Evolutionary conservation across 805 yeast genomes (phyloP).

Genomic region (Kuraishia ogatae): DNA sequence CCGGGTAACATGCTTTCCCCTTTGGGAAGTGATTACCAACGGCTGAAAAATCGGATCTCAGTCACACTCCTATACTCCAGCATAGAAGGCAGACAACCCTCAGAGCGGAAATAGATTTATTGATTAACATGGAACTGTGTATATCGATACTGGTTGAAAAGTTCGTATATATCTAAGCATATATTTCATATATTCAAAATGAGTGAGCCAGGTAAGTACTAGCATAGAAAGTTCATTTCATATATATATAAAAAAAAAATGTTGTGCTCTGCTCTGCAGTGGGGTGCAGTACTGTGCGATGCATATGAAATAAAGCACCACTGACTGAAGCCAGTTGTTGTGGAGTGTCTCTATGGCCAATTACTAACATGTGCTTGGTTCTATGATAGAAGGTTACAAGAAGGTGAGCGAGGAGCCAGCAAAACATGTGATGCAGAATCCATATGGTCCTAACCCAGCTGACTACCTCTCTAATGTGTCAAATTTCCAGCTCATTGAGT

Average conservation of each 20-base stretch:
- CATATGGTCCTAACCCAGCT: slow-evolving; percentile 93
- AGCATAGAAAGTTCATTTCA: background rate
- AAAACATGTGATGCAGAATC: slow-evolving; percentile 41
- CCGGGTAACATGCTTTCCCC: background rate
- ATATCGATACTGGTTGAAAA: no score
- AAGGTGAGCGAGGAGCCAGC: slow-evolving; percentile 38
- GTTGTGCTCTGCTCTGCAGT: no score
- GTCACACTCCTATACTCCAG: background rate
- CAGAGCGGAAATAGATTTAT: background rate
- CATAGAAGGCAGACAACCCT: background rate
- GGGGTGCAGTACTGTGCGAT: no score
- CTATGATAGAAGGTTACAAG: slow-evolving; percentile 24
- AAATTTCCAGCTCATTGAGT: slow-evolving; percentile 85
- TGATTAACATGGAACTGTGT: background rate
- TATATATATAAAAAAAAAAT: no score
- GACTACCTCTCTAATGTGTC: slow-evolving; percentile 87
- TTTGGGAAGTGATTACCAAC: background rate
- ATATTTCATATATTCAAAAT: background rate
- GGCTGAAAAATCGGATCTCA: background rate
- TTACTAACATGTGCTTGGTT: background rate
- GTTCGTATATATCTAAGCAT: background rate
- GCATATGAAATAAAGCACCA: no score
- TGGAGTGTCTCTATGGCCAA: background rate
- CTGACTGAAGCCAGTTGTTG: no score
- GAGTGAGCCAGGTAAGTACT: background rate